Percentiles rank a stretch among this genome's conserved stretches.
Evolutionary conservation across 768 basidiomycete species (phyloP).

Genomic region (Amanita phalloides): DNA sequence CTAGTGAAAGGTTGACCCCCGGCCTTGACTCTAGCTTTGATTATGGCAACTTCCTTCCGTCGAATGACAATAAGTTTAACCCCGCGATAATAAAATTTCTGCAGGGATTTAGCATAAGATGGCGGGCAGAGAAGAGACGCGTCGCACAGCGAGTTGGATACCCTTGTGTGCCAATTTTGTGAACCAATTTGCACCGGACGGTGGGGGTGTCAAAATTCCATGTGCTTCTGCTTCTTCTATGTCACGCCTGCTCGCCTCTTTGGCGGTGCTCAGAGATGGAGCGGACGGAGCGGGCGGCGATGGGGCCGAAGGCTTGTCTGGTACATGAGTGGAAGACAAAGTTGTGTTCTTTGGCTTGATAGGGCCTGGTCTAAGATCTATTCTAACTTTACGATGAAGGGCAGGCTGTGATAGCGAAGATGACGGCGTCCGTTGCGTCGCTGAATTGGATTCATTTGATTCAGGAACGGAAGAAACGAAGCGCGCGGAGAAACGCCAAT

Average conservation of each 20-base stretch:
- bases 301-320: constrained; percentile 20
- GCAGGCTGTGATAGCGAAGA: constrained; percentile 5
- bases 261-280: constrained; percentile 20
- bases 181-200: constrained; percentile 46
- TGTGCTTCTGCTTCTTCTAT: constrained; percentile 54
- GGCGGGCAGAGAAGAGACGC: constrained; percentile 4
- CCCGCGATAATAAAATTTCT: constrained; percentile 84
- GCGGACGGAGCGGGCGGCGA: constrained; percentile 15
- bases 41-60: constrained; percentile 39
- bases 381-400: constrained; percentile 27
- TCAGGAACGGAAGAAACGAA: constrained; percentile 9
- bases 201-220: constrained; percentile 60
- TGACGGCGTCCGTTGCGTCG: not conserved
- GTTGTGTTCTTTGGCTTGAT: constrained; percentile 29
- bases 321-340: constrained; percentile 14
- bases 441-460: not conserved
- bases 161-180: constrained; percentile 37
- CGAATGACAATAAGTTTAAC: constrained; percentile 62
- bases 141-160: constrained; percentile 32
- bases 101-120: constrained; percentile 1
- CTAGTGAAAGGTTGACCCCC: constrained; percentile 59
- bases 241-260: constrained; percentile 50
- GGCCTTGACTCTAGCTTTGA: constrained; percentile 41
- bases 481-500: constrained; percentile 4
- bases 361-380: constrained; percentile 58